These are phyloP conservation scores for Fonsecaea pedrosoi DNA, from an alignment of 2,329 filamentous ascomycete species.

Conservation along the genomic window DNA sequence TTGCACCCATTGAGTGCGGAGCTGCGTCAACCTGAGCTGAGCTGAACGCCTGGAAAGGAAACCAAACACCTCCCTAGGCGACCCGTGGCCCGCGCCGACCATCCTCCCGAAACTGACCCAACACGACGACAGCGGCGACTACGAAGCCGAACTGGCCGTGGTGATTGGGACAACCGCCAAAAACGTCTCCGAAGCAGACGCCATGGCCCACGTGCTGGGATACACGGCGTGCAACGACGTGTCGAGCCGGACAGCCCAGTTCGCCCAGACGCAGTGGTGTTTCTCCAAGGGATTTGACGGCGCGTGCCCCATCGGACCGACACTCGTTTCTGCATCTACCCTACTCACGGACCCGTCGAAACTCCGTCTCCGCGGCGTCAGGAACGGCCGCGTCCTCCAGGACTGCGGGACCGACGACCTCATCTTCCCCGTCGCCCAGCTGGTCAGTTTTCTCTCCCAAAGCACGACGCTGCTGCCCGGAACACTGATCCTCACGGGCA, in stretches of 20 bases:
- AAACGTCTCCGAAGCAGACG: conserved; percentile 49
- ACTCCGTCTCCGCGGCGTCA: conserved; percentile 44
- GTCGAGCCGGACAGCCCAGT: conserved; percentile 48
- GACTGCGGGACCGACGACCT: conserved; percentile 48
- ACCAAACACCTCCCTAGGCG: conserved; percentile 47
- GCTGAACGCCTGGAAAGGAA: conserved; percentile 20
- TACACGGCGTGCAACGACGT: conserved; percentile 53
- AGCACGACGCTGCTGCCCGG: conserved; percentile 50
- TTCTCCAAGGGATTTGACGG: conserved; percentile 52
- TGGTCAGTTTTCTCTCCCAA: conserved; percentile 48
- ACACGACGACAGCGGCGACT: conserved; percentile 50
- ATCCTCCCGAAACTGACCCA: conserved; percentile 46
- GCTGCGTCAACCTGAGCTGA: too few species aligned
- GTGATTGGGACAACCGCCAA: conserved; percentile 48
- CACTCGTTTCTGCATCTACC: conserved; percentile 43
- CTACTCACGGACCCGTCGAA: conserved; percentile 45
- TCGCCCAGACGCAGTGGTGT: conserved; percentile 51
- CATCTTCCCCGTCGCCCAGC: conserved; percentile 50
- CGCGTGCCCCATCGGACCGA: conserved; percentile 48
- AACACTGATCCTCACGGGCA: conserved; percentile 52
- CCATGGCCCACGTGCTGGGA: conserved; percentile 50
- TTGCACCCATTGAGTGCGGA: background rate
- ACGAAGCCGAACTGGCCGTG: conserved; percentile 51
- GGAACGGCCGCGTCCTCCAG: conserved; percentile 50
- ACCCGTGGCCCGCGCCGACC: conserved; percentile 44